These are phyloP conservation scores for Coix lacrymajobi DNA, from an alignment of 176 grass and related monocot genomes.

Conservation along the genomic window DNA sequence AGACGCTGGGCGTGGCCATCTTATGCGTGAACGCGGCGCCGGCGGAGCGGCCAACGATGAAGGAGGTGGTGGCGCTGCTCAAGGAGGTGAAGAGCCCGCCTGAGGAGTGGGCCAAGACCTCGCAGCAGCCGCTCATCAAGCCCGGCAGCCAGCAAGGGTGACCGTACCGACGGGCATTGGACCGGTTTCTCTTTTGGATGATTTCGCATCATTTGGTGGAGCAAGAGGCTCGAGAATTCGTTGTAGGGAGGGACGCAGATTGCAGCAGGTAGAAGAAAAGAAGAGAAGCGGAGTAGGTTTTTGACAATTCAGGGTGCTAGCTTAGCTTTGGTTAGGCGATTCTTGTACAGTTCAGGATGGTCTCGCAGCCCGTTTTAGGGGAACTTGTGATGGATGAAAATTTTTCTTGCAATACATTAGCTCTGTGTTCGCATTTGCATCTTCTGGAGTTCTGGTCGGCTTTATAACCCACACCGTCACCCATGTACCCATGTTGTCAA, in stretches of 20 bases:
- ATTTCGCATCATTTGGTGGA: not conserved
- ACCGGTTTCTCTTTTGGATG: not conserved
- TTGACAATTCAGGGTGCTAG: constrained; percentile 27
- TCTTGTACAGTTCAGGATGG: constrained; percentile 43
- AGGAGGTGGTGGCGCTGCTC: constrained; percentile 89
- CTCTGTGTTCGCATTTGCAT: not conserved
- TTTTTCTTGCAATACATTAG: constrained; percentile 23
- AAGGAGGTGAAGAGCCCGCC: constrained; percentile 94
- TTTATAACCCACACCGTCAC: too few relatives aligned
- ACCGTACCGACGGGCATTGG: not conserved
- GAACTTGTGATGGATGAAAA: constrained; percentile 24
- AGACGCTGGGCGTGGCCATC: constrained; percentile 81
- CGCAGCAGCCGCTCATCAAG: constrained; percentile 81
- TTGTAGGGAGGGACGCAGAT: not conserved
- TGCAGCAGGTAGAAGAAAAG: not conserved
- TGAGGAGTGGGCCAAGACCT: constrained; percentile 92
- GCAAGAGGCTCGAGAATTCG: not conserved
- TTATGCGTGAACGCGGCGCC: constrained; percentile 86
- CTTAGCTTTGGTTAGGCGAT: constrained; percentile 48
- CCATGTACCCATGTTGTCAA: too few relatives aligned
- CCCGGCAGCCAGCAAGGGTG: constrained; percentile 44
- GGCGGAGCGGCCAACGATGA: constrained; percentile 83
- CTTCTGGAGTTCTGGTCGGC: too few relatives aligned
- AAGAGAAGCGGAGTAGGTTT: constrained; percentile 32
- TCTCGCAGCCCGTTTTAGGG: constrained; percentile 22